These are phyloP conservation scores for Candida loeiensis DNA, from an alignment of 805 yeast genomes.

Conservation along the genomic window DNA sequence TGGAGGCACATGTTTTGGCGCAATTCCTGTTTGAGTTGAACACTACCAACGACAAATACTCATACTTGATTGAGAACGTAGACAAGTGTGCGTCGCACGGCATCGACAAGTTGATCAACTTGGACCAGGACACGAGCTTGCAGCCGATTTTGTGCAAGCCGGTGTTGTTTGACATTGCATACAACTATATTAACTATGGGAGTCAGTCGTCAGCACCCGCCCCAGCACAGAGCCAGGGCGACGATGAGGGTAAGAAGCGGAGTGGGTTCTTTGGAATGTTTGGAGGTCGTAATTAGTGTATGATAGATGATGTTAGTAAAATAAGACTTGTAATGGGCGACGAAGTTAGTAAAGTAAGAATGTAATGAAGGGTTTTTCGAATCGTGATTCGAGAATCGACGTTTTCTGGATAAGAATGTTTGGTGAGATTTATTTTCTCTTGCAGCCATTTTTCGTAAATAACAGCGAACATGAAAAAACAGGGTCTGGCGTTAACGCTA, in stretches of 20 bases:
- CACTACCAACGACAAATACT: constrained; percentile 11
- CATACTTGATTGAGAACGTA: constrained; percentile 45
- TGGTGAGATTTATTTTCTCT: background rate
- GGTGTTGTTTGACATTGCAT: constrained; percentile 86
- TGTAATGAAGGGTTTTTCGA: no score
- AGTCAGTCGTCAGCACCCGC: constrained; percentile 13
- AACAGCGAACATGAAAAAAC: constrained; percentile 9
- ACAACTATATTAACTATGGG: constrained; percentile 65
- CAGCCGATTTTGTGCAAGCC: constrained; percentile 77
- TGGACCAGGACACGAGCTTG: constrained; percentile 26
- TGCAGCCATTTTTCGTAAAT: constrained; percentile 1
- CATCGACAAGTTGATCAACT: constrained; percentile 20
- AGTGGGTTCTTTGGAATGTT: constrained; percentile 72
- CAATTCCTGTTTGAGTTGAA: constrained; percentile 36
- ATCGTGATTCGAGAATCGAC: no score
- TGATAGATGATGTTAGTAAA: background rate
- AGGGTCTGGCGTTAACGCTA: constrained; percentile 24
- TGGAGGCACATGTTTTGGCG: constrained; percentile 43
- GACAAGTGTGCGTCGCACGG: constrained; percentile 28
- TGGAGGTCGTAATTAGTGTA: constrained; percentile 30
- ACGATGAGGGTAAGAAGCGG: constrained; percentile 41
- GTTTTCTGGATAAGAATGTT: background rate
- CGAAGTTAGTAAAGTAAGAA: background rate
- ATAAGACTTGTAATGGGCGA: background rate
- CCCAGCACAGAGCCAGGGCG: constrained; percentile 15